phyloP scores from a whole-genome alignment of 2,329 filamentous ascomycete genomes.

The Aspergillus fumigatiaffinis region DNA sequence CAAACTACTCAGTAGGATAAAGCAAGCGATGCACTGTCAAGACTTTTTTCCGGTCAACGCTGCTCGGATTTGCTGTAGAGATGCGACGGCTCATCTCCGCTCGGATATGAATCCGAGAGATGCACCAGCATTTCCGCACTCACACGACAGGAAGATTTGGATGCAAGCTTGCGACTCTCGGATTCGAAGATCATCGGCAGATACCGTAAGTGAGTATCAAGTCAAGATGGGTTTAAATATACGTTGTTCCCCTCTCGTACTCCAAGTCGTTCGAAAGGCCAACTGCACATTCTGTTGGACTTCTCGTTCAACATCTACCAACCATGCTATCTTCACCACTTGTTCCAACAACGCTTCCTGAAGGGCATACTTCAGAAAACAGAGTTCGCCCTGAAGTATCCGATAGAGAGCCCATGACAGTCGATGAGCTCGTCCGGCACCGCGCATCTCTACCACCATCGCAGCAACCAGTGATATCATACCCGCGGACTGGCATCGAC shows the following conservation, averaged over 20 bases:
- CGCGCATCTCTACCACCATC: conserved; percentile 34
- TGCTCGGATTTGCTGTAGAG: no score
- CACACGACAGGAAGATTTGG: not conserved
- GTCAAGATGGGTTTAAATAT: not conserved
- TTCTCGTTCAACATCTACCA: not conserved
- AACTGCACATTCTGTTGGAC: not conserved
- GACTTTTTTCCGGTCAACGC: not conserved
- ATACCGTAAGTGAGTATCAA: not conserved
- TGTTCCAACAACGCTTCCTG: conserved; percentile 5
- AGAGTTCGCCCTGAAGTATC: not conserved
- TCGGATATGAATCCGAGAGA: not conserved
- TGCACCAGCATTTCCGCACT: not conserved
- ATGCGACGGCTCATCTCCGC: not conserved
- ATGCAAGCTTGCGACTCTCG: not conserved
- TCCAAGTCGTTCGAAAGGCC: not conserved
- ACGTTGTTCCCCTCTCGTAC: not conserved
- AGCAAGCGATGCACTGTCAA: not conserved
- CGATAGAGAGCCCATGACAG: conserved; percentile 22
- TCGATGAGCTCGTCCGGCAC: conserved; percentile 39
- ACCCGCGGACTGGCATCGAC: conserved; percentile 41
- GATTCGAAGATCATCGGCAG: not conserved
- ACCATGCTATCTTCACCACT: conserved; percentile 11
- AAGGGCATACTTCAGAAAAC: conserved; percentile 3
- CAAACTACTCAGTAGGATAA: not conserved
- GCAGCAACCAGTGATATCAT: conserved; percentile 38